Evolutionary conservation across 2,329 filamentous ascomycete species (phyloP), one percentile per base, ranked within the genome.

Genomic region (Zymoseptoria passerinii): DNA sequence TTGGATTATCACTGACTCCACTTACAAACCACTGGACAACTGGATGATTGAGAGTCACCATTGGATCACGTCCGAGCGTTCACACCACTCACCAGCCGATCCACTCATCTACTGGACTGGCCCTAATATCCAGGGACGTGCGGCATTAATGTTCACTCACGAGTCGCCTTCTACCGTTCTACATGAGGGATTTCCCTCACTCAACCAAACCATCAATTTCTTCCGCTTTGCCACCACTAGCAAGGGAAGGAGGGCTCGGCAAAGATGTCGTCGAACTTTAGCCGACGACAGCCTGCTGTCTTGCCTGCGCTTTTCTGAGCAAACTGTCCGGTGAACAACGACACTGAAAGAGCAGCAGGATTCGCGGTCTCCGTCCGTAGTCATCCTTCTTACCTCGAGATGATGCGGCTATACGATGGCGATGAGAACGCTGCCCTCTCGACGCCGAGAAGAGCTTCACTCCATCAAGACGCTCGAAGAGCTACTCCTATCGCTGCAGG

Each of bases 211-310:
- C n/a, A n/a, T n/a, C n/a, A n/a, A n/a, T n/a, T n/a, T 72, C 58
- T 84, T 74, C 62, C 96, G 76, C 77, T 96, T 83, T 20, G 81
- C 84, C 0, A 82, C 81, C 48, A 16, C 35, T 44, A 44, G 35
- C 35, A 44, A 44, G 35, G 35, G n/a, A 16, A 16, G n/a, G 4
- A n/a, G 35, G 1, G 35, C 35, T 44, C 16, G 35, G 35, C 35
- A n/a, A 44, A 16, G 35, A 44, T 16, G 7, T 7, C 13, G 4
- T 13, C 35, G 35, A 44, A 16, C 35, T 44, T 44, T 44, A 44
- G 13, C 35, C 35, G 35, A 2, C 13, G 35, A 16, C 13, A 10
- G 4, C 35, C 35, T 16, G 35, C 1, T 2, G 35, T 40, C 35
- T 40, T 40, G 10, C 10, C 35, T 16, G 10, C 10, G 16, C 9